These are phyloP conservation scores for Hordeum pubiflorum DNA, from an alignment of 202 grass and related monocot species.

Conservation along the genomic window DNA sequence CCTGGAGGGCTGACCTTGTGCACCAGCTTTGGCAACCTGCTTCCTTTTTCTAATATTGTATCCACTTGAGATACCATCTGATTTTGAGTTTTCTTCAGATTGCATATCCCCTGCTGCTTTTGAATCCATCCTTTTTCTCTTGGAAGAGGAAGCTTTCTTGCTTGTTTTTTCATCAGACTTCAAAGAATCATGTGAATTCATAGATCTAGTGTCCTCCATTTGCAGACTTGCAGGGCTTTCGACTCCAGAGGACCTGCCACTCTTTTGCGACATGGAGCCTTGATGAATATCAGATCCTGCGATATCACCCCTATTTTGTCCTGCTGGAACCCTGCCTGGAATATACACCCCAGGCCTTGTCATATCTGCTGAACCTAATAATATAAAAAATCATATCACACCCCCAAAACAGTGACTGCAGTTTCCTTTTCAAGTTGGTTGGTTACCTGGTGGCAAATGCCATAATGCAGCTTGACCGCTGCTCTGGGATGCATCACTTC, in stretches of 20 bases:
- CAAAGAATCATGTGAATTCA: slow-evolving; percentile 84
- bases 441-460: slow-evolving; percentile 70
- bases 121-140: slow-evolving; percentile 81
- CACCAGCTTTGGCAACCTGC: slow-evolving; percentile 43
- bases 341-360: slow-evolving; percentile 37
- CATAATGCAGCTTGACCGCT: slow-evolving; percentile 47
- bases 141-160: slow-evolving; percentile 61
- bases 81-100: slow-evolving; percentile 67
- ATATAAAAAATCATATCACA: slow-evolving; percentile 25
- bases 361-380: slow-evolving; percentile 45
- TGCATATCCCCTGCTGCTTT: slow-evolving; percentile 50
- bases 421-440: slow-evolving; percentile 24
- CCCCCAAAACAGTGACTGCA: slow-evolving; percentile 16
- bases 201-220: slow-evolving; percentile 84
- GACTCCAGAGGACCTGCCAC: slow-evolving; percentile 60
- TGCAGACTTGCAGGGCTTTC: slow-evolving; percentile 73
- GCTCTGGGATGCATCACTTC: slow-evolving; percentile 55
- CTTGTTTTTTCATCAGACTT: slow-evolving; percentile 85
- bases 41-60: slow-evolving; percentile 74
- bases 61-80: slow-evolving; percentile 57
- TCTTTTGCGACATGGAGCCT: slow-evolving; percentile 64
- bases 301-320: slow-evolving; percentile 45
- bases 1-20: slow-evolving; percentile 45
- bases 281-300: slow-evolving; percentile 57
- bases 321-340: slow-evolving; percentile 30